A percentile compares a stretch with the other conserved stretches of the same genome.
These are phyloP conservation scores for Nepenthes mirabilis DNA, from an alignment of 148 eudicot species.

Conservation along the genomic window DNA sequence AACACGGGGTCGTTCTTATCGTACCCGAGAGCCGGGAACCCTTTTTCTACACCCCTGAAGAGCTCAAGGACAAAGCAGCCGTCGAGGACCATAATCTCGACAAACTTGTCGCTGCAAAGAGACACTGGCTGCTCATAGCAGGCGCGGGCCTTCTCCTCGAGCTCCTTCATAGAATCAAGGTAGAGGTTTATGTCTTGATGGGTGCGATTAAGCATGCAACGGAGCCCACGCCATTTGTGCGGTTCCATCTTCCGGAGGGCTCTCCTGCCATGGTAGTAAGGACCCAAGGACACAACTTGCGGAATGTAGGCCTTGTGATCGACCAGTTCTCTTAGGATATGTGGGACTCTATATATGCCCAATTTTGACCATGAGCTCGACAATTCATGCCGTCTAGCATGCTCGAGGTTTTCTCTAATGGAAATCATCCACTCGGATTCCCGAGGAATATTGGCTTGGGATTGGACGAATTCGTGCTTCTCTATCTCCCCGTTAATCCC, in stretches of 20 bases:
- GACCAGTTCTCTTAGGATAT: conserved; percentile 35
- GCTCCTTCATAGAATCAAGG: conserved; percentile 41
- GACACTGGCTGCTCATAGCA: conserved; percentile 56
- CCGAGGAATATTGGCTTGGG: conserved; percentile 12
- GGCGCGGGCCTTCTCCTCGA: conserved; percentile 48
- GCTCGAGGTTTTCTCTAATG: conserved; percentile 47
- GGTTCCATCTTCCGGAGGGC: conserved; percentile 54
- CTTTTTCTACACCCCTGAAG: conserved; percentile 56
- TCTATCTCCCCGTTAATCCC: conserved; percentile 11
- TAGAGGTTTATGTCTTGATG: conserved; percentile 35
- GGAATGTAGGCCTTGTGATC: conserved; percentile 63
- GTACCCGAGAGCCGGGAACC: conserved; percentile 58
- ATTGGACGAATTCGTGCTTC: conserved; percentile 1
- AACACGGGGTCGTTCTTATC: conserved; percentile 74
- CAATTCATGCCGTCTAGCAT: conserved; percentile 40
- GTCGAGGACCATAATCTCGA: conserved; percentile 80
- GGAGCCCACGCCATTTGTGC: conserved; percentile 76
- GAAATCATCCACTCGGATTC: conserved; percentile 60
- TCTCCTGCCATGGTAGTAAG: conserved; percentile 57
- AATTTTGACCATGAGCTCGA: conserved; percentile 51
- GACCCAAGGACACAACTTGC: conserved; percentile 72
- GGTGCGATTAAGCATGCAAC: conserved; percentile 40
- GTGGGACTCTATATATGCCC: conserved; percentile 64
- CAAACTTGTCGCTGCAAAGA: conserved; percentile 48
- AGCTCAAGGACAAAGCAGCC: conserved; percentile 78